Evolutionary conservation across 805 yeast species (phyloP), one percentile per base, ranked within the genome.

Genomic region (Debaryomyces tyrocola): DNA sequence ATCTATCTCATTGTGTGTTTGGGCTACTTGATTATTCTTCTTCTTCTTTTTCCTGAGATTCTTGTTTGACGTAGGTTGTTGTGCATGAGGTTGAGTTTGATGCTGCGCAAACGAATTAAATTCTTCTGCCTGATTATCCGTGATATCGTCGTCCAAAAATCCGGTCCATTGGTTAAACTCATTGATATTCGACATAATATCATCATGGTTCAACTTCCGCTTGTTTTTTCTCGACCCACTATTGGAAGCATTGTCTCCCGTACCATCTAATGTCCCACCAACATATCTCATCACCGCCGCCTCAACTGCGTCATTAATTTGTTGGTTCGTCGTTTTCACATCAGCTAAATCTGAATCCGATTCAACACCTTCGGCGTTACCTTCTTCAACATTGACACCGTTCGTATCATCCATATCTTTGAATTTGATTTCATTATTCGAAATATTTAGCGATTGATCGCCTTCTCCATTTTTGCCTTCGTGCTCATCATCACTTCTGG

Each of bases 211-310:
- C 29, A 56, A 54, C 17, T 52, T 54, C 35, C 73, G 55, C 49
- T 67, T 69, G 29, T 53, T 56, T 27, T 45, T 50, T 10, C 46
- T 43, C 7, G 45, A 38, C 6, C 41, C 34, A 11, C 12, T 45
- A 29, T 41, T 40, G 31, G 41, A 12, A 11, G 14, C 31, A 15
- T 37, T 29, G 14, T 49, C 39, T 9, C 50, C 55, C n/a, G 51
- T 56, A 41, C 67, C 62, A 14, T 73, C 80, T 36, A 84, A 63
- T 1, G 83, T 77, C 6, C 84, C 86, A 15, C 86, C 89, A 11
- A 85, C 92, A 54, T 80, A 79, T 45, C 79, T 76, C 80, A 86
- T 74, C 14, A 87, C 90, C 0, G 90, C 94, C 14, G 87, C 94
- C 56, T 85, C 94, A 2, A 85, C 94, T 11, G 80, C 82, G 47